These are phyloP conservation scores for Hevea brasiliensis DNA, from an alignment of 345 rosid genomes.

Conservation along the genomic window DNA sequence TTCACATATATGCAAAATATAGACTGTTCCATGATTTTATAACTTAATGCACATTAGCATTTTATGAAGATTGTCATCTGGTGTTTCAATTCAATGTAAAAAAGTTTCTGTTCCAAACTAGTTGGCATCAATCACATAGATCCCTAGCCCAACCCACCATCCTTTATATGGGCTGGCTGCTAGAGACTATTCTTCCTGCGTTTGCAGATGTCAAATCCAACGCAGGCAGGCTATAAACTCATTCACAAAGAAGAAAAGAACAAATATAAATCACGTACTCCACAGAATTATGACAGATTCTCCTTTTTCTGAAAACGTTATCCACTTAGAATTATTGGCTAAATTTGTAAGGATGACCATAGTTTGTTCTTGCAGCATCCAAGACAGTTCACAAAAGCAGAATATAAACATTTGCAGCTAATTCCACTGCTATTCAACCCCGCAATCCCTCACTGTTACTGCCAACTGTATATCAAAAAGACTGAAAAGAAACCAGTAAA, in stretches of 20 bases:
- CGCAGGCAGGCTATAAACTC: background rate
- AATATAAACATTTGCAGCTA: background rate
- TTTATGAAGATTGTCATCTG: too few species aligned
- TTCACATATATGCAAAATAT: too few species aligned
- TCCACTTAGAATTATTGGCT: background rate
- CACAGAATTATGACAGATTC: background rate
- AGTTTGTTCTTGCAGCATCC: background rate
- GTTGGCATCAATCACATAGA: too few species aligned
- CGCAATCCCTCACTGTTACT: background rate
- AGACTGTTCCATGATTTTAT: too few species aligned
- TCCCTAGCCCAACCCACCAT: too few species aligned
- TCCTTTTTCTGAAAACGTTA: background rate
- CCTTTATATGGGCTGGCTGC: background rate
- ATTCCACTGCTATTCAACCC: background rate
- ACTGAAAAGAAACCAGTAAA: background rate
- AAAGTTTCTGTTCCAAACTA: too few species aligned
- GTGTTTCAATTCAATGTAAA: too few species aligned
- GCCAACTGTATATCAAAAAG: background rate
- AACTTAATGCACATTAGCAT: too few species aligned
- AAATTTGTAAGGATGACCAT: background rate
- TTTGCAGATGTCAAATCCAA: background rate
- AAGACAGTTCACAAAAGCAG: background rate
- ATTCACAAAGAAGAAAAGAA: background rate
- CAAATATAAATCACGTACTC: background rate
- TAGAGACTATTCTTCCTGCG: background rate